Evolutionary conservation across 208 protist genomes (phyloP).

Genomic region (Porcisia deanei): DNA sequence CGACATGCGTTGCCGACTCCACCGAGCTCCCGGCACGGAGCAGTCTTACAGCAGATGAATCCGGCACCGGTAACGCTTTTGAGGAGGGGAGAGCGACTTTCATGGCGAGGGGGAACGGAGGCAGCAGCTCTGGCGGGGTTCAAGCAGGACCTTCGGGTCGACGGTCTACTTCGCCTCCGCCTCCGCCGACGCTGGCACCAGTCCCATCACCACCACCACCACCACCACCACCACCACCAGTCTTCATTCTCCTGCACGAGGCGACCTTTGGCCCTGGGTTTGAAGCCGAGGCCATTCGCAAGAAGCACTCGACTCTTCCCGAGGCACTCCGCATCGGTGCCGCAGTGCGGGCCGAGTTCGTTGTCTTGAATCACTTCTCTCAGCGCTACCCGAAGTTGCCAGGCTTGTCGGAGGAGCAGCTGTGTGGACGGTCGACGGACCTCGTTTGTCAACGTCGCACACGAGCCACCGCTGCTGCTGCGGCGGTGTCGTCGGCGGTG

Average conservation of each 20-base stretch:
- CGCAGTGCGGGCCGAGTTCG: conserved; percentile 37
- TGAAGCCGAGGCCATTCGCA: conserved; percentile 74
- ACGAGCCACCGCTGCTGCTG: neutral
- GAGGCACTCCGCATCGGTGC: conserved; percentile 79
- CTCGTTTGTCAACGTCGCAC: conserved; percentile 22
- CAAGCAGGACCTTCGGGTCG: neutral
- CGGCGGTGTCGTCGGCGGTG: neutral
- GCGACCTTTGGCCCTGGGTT: conserved; percentile 92
- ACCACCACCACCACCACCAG: neutral
- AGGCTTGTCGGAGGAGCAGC: conserved; percentile 49
- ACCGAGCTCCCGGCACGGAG: neutral
- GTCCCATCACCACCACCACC: neutral
- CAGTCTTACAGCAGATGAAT: neutral
- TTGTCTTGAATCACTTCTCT: conserved; percentile 93
- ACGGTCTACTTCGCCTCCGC: neutral
- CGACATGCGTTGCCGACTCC: neutral
- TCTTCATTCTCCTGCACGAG: conserved; percentile 92
- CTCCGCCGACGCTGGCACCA: neutral
- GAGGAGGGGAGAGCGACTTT: neutral
- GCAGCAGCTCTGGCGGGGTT: neutral
- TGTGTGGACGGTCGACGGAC: conserved; percentile 28
- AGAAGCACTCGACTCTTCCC: conserved; percentile 88
- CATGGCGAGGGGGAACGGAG: neutral
- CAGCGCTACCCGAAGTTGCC: conserved; percentile 92
- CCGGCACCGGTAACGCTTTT: neutral